Percentiles rank a stretch among this genome's conserved stretches.
Evolutionary conservation across 1,284 basidiomycete genomes (phyloP).

Genomic region (Porphyrellus sp.): DNA sequence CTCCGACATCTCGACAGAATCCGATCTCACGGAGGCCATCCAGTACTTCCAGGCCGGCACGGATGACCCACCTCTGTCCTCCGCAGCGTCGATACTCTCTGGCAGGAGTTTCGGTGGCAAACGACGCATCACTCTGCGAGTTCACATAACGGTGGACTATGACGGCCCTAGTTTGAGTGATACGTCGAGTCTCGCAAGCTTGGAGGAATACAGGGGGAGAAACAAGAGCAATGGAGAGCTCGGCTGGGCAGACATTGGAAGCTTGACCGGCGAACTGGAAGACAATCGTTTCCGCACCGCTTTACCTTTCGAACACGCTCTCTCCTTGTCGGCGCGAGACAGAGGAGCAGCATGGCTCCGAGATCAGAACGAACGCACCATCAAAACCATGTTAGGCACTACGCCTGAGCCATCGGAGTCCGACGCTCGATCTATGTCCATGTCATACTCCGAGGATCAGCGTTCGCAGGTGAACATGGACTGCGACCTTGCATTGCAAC

Average conservation of each 20-base stretch:
- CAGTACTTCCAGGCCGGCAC: constrained; percentile 72
- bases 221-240: constrained; percentile 59
- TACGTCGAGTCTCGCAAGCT: constrained; percentile 72
- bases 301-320: constrained; percentile 44
- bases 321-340: constrained; percentile 48
- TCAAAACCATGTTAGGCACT: constrained; percentile 58
- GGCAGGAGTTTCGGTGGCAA: constrained; percentile 62
- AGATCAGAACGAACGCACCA: constrained; percentile 70
- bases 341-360: constrained; percentile 77
- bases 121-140: constrained; percentile 73
- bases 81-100: constrained; percentile 71
- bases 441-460: constrained; percentile 31
- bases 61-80: constrained; percentile 67
- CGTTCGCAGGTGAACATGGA: constrained; percentile 40
- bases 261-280: constrained; percentile 46
- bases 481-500: constrained; percentile 63
- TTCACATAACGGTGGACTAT: constrained; percentile 79
- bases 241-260: constrained; percentile 47
- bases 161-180: constrained; percentile 90
- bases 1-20: constrained; percentile 64
- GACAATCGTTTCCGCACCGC: constrained; percentile 45
- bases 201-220: constrained; percentile 65
- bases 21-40: constrained; percentile 81
- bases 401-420: constrained; percentile 58
- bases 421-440: constrained; percentile 47